phyloP scores from a whole-genome alignment of 441 rosid species.

The Populus hybrid region DNA sequence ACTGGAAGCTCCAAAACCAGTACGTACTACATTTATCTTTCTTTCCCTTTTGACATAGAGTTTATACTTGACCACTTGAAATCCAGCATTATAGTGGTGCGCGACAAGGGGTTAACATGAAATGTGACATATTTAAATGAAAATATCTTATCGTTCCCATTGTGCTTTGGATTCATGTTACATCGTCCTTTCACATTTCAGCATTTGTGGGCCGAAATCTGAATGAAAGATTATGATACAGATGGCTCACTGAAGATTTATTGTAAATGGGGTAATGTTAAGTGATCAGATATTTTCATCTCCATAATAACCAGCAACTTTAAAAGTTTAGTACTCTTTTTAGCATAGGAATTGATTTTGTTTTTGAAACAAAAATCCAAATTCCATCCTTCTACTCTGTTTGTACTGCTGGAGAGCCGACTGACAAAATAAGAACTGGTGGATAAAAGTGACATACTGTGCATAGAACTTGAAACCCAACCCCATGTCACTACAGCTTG shows the following conservation, averaged over 20 bases:
- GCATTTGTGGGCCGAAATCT: neutral
- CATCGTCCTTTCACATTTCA: neutral
- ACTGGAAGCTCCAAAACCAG: conserved; percentile 99
- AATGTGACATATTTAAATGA: neutral
- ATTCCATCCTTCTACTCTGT: neutral
- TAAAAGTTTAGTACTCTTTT: neutral
- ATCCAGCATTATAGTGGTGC: neutral
- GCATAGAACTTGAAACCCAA: too few species aligned
- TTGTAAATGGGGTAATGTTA: neutral
- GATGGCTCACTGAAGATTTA: neutral
- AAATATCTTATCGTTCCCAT: neutral
- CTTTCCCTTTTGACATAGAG: neutral
- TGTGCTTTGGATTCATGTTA: neutral
- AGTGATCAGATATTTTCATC: neutral
- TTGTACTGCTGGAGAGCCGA: neutral
- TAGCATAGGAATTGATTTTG: neutral
- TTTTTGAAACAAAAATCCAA: neutral
- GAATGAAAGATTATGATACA: neutral
- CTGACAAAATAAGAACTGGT: neutral
- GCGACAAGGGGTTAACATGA: neutral
- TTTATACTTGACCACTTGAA: neutral
- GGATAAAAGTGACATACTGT: neutral
- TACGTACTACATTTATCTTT: conserved; percentile 34
- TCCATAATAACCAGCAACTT: neutral
- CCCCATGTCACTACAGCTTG: too few species aligned